A percentile compares a stretch with the other conserved stretches of the same genome.
phyloP scores from a whole-genome alignment of 805 yeast species.

The Saccharomycopsis vini region DNA sequence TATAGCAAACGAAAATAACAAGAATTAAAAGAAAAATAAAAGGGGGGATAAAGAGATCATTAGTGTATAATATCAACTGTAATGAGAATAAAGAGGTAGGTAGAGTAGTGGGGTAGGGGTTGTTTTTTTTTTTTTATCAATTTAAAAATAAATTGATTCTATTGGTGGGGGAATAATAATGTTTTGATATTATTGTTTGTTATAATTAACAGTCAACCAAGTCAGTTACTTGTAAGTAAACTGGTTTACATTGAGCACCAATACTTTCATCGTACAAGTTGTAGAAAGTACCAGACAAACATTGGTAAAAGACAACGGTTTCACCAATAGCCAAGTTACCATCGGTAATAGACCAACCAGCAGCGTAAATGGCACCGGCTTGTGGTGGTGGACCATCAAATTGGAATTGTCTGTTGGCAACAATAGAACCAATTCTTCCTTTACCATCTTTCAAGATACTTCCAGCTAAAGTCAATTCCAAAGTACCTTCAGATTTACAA shows the following conservation, averaged over 20 bases:
- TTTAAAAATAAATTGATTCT: too few relatives aligned
- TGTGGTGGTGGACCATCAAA: slow-evolving; percentile 76
- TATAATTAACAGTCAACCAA: slow-evolving; percentile 31
- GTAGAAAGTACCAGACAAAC: slow-evolving; percentile 59
- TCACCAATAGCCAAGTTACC: slow-evolving; percentile 53
- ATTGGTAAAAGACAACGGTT: slow-evolving; percentile 50
- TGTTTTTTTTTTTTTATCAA: too few relatives aligned
- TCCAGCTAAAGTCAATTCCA: slow-evolving; percentile 41
- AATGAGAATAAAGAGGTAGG: too few relatives aligned
- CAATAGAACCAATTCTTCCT: slow-evolving; percentile 65
- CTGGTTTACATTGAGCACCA: slow-evolving; percentile 48
- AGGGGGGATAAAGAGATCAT: too few relatives aligned
- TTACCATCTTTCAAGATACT: slow-evolving; percentile 44
- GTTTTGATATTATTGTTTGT: not conserved
- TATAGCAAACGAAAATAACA: too few relatives aligned
- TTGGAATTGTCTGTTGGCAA: slow-evolving; percentile 68
- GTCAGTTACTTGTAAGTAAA: slow-evolving; percentile 42
- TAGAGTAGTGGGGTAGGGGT: not conserved
- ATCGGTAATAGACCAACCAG: slow-evolving; percentile 50
- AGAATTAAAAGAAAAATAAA: too few relatives aligned
- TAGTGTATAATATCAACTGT: too few relatives aligned
- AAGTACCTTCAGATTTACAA: slow-evolving; percentile 29
- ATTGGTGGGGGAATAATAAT: not conserved
- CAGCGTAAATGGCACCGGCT: slow-evolving; percentile 57
- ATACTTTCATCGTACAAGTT: slow-evolving; percentile 52